Evolutionary conservation across 2,329 filamentous ascomycete species (phyloP), one percentile per base, ranked within the genome.

Genomic region (Teratosphaeria epicoccoides): DNA sequence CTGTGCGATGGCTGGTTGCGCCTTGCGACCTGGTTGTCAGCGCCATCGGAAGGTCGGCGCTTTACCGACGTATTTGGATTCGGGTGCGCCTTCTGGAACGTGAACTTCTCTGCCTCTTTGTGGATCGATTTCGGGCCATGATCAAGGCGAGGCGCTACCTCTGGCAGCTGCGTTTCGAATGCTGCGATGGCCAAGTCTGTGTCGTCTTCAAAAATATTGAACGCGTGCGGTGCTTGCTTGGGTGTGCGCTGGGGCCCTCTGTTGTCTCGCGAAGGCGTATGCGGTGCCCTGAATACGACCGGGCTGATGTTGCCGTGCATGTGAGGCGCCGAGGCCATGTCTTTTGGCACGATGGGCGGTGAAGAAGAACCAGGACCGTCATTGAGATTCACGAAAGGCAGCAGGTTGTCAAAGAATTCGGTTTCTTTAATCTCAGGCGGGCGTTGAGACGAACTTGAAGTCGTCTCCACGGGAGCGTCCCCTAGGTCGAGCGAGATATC

Each of bases 21-120:
- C 23, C 23, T 48, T 12, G 17, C 10, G 24, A 26, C 24, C 12
- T 23, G 46, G 22, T 33, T 28, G 17, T 33, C 33, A 26, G 26
- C 33, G 12, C 20, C 22, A 6, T 52, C 48, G n/a, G 22, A 52
- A 26, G 52, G 57, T 2, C 55, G 52, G 26, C 53, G 55, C 54
- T 62, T 65, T 17, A 58, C 59, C 10, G 58, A 55, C 43, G 58
- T 63, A 50, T 66, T 66, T 6, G 63, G 55, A 9, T 49, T 49
- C 11, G 61, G 59, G 46, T 55, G 54, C 5, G 52, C 26, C 50
- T 58, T 63, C 28, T 53, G 53, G 50, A 49, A 60, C 3, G 44
- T 47, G 47, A 58, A 57, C 28, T 57, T 51, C 40, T 52, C 51
- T 23, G 47, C 47, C 11, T 57, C 50, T 11, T 25, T 43, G 29